phyloP scores from a whole-genome alignment of 2,329 filamentous ascomycete species.

The Byssochlamys sp. region DNA sequence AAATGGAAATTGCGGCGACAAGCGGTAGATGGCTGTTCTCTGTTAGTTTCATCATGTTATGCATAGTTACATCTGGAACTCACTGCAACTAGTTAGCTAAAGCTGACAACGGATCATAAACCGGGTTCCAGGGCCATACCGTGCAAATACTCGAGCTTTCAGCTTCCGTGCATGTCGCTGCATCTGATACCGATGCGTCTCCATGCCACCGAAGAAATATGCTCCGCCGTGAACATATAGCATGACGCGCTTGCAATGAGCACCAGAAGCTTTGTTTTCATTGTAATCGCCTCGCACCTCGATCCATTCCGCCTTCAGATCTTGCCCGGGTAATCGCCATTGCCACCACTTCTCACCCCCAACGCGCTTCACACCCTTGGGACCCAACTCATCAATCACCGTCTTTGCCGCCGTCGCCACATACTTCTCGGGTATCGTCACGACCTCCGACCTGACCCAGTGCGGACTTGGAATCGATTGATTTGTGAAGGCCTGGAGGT shows the following conservation, averaged over 20 bases:
- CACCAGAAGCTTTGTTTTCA: slow-evolving; percentile 54
- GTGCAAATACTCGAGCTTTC: slow-evolving; percentile 78
- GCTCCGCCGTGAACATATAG: slow-evolving; percentile 89
- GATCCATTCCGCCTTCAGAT: slow-evolving; percentile 81
- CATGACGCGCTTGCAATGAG: slow-evolving; percentile 66
- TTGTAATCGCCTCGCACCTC: slow-evolving; percentile 81
- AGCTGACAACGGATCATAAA: neutral
- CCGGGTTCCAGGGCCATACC: slow-evolving; percentile 20
- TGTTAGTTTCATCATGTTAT: slow-evolving; percentile 8
- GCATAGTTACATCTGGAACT: slow-evolving; percentile 4
- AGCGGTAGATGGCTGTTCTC: slow-evolving; percentile 57
- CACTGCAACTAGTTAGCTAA: slow-evolving; percentile 8
- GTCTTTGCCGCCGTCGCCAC: slow-evolving; percentile 57
- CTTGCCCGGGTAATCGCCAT: slow-evolving; percentile 60
- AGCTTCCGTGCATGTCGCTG: slow-evolving; percentile 91
- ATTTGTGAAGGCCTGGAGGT: slow-evolving; percentile 79
- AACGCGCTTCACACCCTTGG: slow-evolving; percentile 61
- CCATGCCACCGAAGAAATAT: slow-evolving; percentile 90
- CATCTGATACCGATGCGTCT: slow-evolving; percentile 96
- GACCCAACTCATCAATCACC: slow-evolving; percentile 65
- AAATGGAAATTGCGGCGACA: slow-evolving; percentile 90
- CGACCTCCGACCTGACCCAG: slow-evolving; percentile 72
- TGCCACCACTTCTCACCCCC: slow-evolving; percentile 84
- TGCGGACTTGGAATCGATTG: slow-evolving; percentile 85
- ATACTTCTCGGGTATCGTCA: slow-evolving; percentile 55